Evolutionary conservation across 208 protist genomes (phyloP).

Genomic region (Trypanosoma avium): DNA sequence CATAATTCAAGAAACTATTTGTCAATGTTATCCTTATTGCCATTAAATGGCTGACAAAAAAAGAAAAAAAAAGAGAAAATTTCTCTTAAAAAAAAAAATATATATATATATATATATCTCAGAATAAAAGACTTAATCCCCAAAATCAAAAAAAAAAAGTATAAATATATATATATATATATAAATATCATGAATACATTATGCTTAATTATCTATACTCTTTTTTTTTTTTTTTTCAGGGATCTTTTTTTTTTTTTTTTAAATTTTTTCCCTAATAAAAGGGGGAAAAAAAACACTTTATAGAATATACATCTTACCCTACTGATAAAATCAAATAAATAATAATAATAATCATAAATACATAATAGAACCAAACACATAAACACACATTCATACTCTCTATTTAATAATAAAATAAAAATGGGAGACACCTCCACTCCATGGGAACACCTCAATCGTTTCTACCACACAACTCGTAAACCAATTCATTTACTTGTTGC

Average conservation of each 20-base stretch:
- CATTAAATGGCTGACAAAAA: too few species aligned
- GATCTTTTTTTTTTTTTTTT: constrained; percentile 23
- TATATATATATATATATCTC: too few species aligned
- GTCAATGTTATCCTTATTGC: constrained; percentile 78
- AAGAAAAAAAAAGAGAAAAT: too few species aligned
- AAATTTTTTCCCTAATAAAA: too few species aligned
- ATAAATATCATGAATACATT: not conserved
- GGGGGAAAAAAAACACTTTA: too few species aligned
- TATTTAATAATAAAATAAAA: not conserved
- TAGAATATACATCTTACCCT: constrained; percentile 9
- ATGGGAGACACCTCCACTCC: constrained; percentile 32
- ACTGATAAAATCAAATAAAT: constrained; percentile 1
- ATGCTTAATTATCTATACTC: constrained; percentile 12
- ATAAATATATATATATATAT: not conserved
- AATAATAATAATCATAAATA: not conserved
- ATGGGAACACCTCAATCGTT: constrained; percentile 67
- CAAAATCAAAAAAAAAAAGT: not conserved
- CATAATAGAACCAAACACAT: not conserved
- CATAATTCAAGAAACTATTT: constrained; percentile 80
- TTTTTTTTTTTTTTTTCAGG: constrained; percentile 27
- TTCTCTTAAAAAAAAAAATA: too few species aligned
- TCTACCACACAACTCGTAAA: constrained; percentile 66
- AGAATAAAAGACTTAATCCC: too few species aligned
- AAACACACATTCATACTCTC: not conserved
- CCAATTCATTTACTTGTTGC: constrained; percentile 70